Evolutionary conservation across 805 yeast species (phyloP).

Genomic region (Myxozyma sirexii): DNA sequence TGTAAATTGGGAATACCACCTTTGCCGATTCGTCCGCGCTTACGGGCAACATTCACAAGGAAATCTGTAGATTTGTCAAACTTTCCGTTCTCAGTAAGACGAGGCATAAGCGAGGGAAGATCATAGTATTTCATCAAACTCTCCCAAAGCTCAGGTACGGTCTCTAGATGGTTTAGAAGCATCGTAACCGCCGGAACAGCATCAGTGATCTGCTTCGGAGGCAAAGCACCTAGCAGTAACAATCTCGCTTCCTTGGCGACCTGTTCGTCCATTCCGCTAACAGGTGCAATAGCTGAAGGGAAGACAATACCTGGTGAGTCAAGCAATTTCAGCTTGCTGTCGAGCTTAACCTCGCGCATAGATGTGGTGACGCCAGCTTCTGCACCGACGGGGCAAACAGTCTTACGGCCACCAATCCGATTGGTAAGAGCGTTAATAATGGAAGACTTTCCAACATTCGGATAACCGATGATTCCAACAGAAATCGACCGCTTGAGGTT

Average conservation of each 20-base stretch:
- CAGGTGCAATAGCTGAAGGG: conserved; percentile 51
- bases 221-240: conserved; percentile 83
- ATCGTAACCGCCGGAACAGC: conserved; percentile 80
- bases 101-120: conserved; percentile 71
- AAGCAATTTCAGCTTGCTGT: conserved; percentile 80
- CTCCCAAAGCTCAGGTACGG: conserved; percentile 65
- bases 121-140: conserved; percentile 72
- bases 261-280: conserved; percentile 38
- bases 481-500: conserved; percentile 76
- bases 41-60: conserved; percentile 88
- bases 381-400: conserved; percentile 94
- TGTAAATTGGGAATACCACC: conserved; percentile 92
- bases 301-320: conserved; percentile 98
- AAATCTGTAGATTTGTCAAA: conserved; percentile 82
- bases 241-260: conserved; percentile 79
- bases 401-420: conserved; percentile 60
- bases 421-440: conserved; percentile 87
- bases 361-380: conserved; percentile 97
- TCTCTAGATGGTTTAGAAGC: conserved; percentile 73
- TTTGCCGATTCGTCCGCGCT: conserved; percentile 85
- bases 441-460: conserved; percentile 96
- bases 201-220: conserved; percentile 81
- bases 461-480: conserved; percentile 96
- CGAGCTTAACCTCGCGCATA: conserved; percentile 88
- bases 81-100: conserved; percentile 53